Evolutionary conservation across 129 eudicot species (phyloP).

Genomic region (Flaveria trinervia): DNA sequence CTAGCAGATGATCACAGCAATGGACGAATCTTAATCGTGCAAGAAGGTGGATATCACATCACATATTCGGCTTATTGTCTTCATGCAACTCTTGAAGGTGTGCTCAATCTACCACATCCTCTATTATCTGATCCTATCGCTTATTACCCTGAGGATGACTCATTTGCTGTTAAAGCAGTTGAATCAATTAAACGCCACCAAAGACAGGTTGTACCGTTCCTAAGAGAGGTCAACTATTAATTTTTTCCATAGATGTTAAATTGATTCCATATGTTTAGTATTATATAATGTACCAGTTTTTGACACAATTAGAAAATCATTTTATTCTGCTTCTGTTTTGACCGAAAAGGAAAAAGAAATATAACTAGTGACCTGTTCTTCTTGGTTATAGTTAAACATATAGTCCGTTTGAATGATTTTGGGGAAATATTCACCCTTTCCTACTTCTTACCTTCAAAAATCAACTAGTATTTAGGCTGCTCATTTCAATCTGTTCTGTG

Average conservation of each 20-base stretch:
- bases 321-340: constrained; percentile 1
- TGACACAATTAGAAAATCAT: not conserved
- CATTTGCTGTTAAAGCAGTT: constrained; percentile 44
- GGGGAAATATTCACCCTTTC: not conserved
- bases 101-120: constrained; percentile 62
- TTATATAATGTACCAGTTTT: constrained; percentile 4
- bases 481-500: too few relatives aligned
- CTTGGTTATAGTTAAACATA: not conserved
- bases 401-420: not conserved
- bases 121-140: constrained; percentile 77
- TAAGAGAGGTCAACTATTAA: constrained; percentile 33
- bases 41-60: constrained; percentile 98
- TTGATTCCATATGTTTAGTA: not conserved
- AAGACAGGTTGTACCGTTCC: constrained; percentile 45
- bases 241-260: not conserved
- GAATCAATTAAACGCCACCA: constrained; percentile 56
- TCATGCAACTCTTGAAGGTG: constrained; percentile 96
- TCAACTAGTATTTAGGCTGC: too few relatives aligned
- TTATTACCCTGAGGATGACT: constrained; percentile 89
- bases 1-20: constrained; percentile 62
- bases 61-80: constrained; percentile 97
- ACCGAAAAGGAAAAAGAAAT: too few relatives aligned
- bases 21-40: constrained; percentile 77
- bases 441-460: too few relatives aligned
- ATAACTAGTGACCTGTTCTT: not conserved